phyloP scores from a whole-genome alignment of 805 yeast genomes.

The Yamadazyma insecticola region DNA sequence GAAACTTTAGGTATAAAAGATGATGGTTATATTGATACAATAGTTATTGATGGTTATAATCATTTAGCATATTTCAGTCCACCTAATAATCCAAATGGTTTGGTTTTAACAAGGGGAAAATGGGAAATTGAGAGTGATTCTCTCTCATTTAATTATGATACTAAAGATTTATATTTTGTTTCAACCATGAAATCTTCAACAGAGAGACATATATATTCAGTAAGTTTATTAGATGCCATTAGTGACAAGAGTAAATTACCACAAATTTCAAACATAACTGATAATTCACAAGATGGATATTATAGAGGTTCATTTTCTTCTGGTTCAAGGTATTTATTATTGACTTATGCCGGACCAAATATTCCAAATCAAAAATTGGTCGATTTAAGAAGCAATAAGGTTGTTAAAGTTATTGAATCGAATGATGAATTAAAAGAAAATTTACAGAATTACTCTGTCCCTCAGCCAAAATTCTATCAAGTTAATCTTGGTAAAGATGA shows the following conservation, averaged over 20 bases:
- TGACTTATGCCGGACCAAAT: slow-evolving; percentile 73
- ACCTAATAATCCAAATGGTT: slow-evolving; percentile 42
- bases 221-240: slow-evolving; percentile 42
- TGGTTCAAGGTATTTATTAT: slow-evolving; percentile 67
- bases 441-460: slow-evolving; percentile 49
- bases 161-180: slow-evolving; percentile 51
- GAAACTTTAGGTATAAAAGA: slow-evolving; percentile 29
- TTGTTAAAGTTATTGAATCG: slow-evolving; percentile 40
- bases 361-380: slow-evolving; percentile 76
- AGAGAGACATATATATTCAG: slow-evolving; percentile 79
- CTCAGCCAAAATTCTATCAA: slow-evolving; percentile 49
- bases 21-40: slow-evolving; percentile 77
- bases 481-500: slow-evolving; percentile 50
- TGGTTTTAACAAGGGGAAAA: slow-evolving; percentile 58
- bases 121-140: slow-evolving; percentile 87
- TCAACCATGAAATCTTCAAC: slow-evolving; percentile 75
- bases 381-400: slow-evolving; percentile 27
- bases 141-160: slow-evolving; percentile 49
- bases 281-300: slow-evolving; percentile 50
- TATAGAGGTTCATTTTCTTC: slow-evolving; percentile 71
- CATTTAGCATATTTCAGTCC: slow-evolving; percentile 88
- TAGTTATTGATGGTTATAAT: slow-evolving; percentile 52
- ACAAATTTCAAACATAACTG: slow-evolving; percentile 36
- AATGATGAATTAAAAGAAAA: slow-evolving; percentile 40
- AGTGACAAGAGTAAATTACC: slow-evolving; percentile 43